Percentiles rank a stretch among this genome's conserved stretches.
Evolutionary conservation across 306 rosid species (phyloP).

Genomic region (Crotalaria pallida): DNA sequence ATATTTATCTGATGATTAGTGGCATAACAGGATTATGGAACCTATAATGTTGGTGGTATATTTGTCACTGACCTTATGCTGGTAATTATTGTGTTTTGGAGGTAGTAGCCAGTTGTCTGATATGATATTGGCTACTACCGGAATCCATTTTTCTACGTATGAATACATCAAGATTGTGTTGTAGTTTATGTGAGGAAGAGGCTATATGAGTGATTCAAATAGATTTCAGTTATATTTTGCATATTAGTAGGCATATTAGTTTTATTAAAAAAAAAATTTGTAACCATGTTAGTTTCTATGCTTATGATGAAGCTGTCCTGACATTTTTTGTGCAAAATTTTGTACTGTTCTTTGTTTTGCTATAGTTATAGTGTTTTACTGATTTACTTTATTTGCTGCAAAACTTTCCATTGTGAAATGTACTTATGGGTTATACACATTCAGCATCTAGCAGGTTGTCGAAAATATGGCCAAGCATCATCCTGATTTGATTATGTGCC

Average conservation of each 20-base stretch:
- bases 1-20: background rate
- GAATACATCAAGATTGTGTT: background rate
- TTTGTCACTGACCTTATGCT: background rate
- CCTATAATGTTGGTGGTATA: background rate
- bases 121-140: background rate
- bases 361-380: background rate
- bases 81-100: background rate
- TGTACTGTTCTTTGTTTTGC: background rate
- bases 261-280: background rate
- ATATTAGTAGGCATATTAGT: background rate
- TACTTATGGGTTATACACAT: background rate
- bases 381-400: background rate
- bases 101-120: background rate
- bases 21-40: background rate
- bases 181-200: background rate
- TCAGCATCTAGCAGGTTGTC: constrained; percentile 24
- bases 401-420: background rate
- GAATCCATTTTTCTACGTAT: background rate
- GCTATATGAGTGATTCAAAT: background rate
- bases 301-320: background rate
- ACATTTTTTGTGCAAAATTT: background rate
- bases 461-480: constrained; percentile 79
- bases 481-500: constrained; percentile 89
- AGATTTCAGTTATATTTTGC: background rate
- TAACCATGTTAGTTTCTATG: background rate